Base-by-base conservation (phyloP, 225 moss, liverwort and hornwort species). In the Bryum argenteum region DNA sequence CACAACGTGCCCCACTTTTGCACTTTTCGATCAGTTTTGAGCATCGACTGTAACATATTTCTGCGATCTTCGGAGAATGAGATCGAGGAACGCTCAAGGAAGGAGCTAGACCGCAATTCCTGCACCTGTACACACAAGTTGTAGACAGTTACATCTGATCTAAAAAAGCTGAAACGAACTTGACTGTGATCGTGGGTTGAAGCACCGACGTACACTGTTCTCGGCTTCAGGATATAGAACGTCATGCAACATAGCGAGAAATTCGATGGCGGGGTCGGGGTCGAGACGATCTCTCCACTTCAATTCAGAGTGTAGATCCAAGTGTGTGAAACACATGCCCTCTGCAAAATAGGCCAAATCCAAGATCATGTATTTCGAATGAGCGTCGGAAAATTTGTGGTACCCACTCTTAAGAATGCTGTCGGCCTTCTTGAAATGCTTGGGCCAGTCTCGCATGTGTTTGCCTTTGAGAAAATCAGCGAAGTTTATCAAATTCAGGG, bases 171-270 rank as follows among this genome's bases (percentile, higher is more conserved):
- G n/a, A n/a, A n/a, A n/a, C n/a, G n/a, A n/a, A n/a, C n/a, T n/a
- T n/a, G n/a, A n/a, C n/a, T n/a, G n/a, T n/a, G n/a, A n/a, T n/a
- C n/a, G n/a, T n/a, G n/a, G n/a, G n/a, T n/a, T n/a, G n/a, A n/a
- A 43, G 43, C 43, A 43, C 43, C 43, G 12, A 62, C 42, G 41
- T 40, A 40, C 61, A n/a, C n/a, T n/a, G n/a, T n/a, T 11, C 11
- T 11, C 11, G 2, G 61, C 61, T 4, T 40, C 11, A 15, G 9
- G n/a, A 15, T 18, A 13, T 18, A 10, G 40, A 19, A 42, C 21
- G 11, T 11, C 19, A 20, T 71, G 70, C 58, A 71, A 60, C 42
- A 58, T 59, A 45, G 70, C 58, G 60, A 71, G 16, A 11, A 24
- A 48, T 8, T 23, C 23, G 26, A 60, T 22, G 18, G 1, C 33